Evolutionary conservation across 2,329 filamentous ascomycete genomes (phyloP).

Genomic region (Phialemonium atrogriseum): DNA sequence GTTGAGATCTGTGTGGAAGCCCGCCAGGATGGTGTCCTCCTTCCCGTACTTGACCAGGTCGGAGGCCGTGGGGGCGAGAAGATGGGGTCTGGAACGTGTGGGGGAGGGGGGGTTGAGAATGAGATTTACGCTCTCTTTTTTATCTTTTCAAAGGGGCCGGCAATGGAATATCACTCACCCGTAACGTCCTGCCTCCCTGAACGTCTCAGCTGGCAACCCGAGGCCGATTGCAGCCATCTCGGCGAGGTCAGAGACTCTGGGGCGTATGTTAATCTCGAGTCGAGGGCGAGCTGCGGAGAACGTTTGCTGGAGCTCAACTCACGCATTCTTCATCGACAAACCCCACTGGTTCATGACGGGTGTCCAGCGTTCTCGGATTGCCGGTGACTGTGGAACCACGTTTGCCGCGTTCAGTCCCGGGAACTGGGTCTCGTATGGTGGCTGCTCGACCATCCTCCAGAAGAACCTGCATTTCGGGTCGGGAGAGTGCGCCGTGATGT

Average conservation of each 20-base stretch:
- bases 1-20: slow-evolving; percentile 58
- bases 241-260: slow-evolving; percentile 44
- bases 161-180: slow-evolving; percentile 32
- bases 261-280: background rate
- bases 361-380: slow-evolving; percentile 42
- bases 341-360: slow-evolving; percentile 51
- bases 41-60: slow-evolving; percentile 45
- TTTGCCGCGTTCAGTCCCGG: slow-evolving; percentile 48
- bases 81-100: slow-evolving; percentile 44
- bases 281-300: background rate
- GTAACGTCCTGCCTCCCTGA: slow-evolving; percentile 46
- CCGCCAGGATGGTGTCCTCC: slow-evolving; percentile 50
- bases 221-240: slow-evolving; percentile 52
- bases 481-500: slow-evolving; percentile 46
- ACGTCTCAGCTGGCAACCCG: slow-evolving; percentile 41
- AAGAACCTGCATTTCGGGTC: slow-evolving; percentile 58
- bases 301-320: slow-evolving; percentile 18
- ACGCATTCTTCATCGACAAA: slow-evolving; percentile 52
- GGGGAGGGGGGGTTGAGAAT: background rate
- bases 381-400: slow-evolving; percentile 39
- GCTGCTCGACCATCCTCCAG: slow-evolving; percentile 48
- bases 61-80: slow-evolving; percentile 52
- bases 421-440: slow-evolving; percentile 47
- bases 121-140: background rate
- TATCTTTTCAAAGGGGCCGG: no score